These are phyloP conservation scores for Pseudocercospora fijiensis DNA, from an alignment of 2,329 filamentous ascomycete species.

Conservation along the genomic window DNA sequence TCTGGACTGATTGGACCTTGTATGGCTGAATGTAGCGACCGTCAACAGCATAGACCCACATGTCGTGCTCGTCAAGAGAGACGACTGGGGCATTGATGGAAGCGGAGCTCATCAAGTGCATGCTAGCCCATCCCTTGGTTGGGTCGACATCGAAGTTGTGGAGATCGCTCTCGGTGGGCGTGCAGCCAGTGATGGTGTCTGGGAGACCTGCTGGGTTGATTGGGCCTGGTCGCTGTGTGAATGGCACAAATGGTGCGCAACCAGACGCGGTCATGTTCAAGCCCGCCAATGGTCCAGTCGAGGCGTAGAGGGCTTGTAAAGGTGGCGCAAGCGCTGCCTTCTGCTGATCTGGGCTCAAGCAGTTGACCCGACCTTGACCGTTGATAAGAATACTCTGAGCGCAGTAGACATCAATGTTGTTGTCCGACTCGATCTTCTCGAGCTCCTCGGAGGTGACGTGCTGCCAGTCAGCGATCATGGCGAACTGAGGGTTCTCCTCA, in stretches of 20 bases:
- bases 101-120: constrained; percentile 19
- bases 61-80: constrained; percentile 22
- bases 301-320: constrained; percentile 16
- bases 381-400: constrained; percentile 23
- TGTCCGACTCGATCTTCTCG: constrained; percentile 7
- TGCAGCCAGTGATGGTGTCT: constrained; percentile 15
- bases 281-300: constrained; percentile 13
- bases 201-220: constrained; percentile 19
- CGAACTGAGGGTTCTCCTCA: constrained; percentile 19
- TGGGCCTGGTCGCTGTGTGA: constrained; percentile 12
- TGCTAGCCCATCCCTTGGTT: constrained; percentile 17
- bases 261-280: constrained; percentile 15
- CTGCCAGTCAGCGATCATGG: constrained; percentile 22
- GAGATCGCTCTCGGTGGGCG: constrained; percentile 11
- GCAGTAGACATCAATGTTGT: constrained; percentile 22
- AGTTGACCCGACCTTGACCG: constrained; percentile 19
- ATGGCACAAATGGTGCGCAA: constrained; percentile 20
- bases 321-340: constrained; percentile 17
- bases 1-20: constrained; percentile 48
- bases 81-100: constrained; percentile 18
- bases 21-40: constrained; percentile 53
- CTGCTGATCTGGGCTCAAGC: constrained; percentile 18
- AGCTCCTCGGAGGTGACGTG: constrained; percentile 20
- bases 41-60: constrained; percentile 26
- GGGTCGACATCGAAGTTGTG: constrained; percentile 21